These are phyloP conservation scores for Lablab purpureus DNA, from an alignment of 306 rosid genomes.

Conservation along the genomic window DNA sequence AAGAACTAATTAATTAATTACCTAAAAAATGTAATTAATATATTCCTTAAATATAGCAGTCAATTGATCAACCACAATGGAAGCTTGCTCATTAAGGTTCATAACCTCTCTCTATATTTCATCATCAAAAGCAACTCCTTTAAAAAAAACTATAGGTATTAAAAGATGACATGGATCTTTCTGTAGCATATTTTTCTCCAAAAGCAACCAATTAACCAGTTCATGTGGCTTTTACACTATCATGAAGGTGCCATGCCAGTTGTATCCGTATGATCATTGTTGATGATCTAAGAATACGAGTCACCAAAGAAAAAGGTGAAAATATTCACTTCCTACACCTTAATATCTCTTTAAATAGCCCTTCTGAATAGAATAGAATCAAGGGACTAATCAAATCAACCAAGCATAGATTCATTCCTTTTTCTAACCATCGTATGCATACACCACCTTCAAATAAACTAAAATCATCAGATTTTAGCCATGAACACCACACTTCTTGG, in stretches of 20 bases:
- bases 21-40: too few species aligned
- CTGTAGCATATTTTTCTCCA: not conserved
- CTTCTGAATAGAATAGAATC: not conserved
- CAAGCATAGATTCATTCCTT: not conserved
- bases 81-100: slow-evolving; percentile 16
- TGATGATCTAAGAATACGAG: not conserved
- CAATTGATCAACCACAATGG: not conserved
- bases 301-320: not conserved
- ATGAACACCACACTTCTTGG: slow-evolving; percentile 6
- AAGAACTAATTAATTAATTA: too few species aligned
- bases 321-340: not conserved
- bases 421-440: too few species aligned
- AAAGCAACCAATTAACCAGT: not conserved
- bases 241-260: not conserved
- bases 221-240: not conserved
- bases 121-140: not conserved
- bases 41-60: not conserved
- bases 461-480: not conserved
- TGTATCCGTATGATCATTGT: not conserved
- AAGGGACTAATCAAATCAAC: not conserved
- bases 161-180: slow-evolving; percentile 16
- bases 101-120: not conserved
- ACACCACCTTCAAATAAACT: not conserved
- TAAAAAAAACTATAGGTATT: not conserved
- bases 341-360: slow-evolving; percentile 11